Conservation (phyloP, 768 basidiomycete species). For the Tulasnella sp. region DNA sequence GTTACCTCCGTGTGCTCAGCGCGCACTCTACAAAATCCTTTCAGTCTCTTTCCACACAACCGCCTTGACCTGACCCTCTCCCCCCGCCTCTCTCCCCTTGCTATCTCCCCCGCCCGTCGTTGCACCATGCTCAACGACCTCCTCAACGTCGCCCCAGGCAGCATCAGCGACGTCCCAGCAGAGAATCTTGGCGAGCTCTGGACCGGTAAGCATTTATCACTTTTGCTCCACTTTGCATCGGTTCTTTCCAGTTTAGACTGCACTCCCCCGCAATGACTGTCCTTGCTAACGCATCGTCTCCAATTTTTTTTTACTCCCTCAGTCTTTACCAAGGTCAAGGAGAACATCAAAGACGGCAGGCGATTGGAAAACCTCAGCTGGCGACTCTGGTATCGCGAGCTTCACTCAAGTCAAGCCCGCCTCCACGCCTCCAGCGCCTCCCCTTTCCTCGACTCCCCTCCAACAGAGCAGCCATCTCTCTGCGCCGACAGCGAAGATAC, state of each 20-base stretch:
- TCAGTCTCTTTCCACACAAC: slow-evolving; percentile 16
- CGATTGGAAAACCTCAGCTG: slow-evolving; percentile 85
- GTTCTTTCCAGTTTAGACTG: slow-evolving; percentile 22
- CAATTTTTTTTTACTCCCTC: slow-evolving; percentile 21
- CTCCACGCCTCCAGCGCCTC: slow-evolving; percentile 33
- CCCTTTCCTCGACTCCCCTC: slow-evolving; percentile 38
- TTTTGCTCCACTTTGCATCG: neutral
- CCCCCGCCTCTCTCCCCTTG: slow-evolving; percentile 24
- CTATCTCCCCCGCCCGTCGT: slow-evolving; percentile 23
- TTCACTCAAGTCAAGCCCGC: slow-evolving; percentile 43
- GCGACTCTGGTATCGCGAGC: slow-evolving; percentile 74
- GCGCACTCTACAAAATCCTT: slow-evolving; percentile 22
- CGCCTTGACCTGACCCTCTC: slow-evolving; percentile 23
- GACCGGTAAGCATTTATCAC: slow-evolving; percentile 50
- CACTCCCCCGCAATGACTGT: slow-evolving; percentile 18
- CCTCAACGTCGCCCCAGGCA: slow-evolving; percentile 55
- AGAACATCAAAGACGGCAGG: slow-evolving; percentile 71
- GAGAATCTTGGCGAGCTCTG: slow-evolving; percentile 63
- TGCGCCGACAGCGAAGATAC: slow-evolving; percentile 29
- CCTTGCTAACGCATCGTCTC: slow-evolving; percentile 13
- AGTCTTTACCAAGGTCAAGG: slow-evolving; percentile 86
- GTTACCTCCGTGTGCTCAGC: slow-evolving; percentile 24
- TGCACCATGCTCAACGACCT: slow-evolving; percentile 21
- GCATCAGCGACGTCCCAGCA: slow-evolving; percentile 60
- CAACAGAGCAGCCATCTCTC: slow-evolving; percentile 30